Conservation (phyloP, 2,329 filamentous ascomycete species). For the Fusarium siculi region DNA sequence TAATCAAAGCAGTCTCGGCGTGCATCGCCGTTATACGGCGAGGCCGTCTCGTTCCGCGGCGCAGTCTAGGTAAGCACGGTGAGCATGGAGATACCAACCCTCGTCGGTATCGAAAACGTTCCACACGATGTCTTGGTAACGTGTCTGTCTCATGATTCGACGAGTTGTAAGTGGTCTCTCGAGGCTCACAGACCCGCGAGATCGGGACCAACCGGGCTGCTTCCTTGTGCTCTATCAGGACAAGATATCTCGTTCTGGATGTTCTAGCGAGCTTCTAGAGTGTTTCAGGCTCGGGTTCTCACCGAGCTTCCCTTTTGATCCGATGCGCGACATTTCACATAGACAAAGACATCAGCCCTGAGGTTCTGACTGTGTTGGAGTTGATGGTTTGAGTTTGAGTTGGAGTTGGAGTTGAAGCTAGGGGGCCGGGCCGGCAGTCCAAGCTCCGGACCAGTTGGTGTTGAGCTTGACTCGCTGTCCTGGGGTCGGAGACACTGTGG, state of each 20-base stretch:
- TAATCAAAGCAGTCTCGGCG: slow-evolving; percentile 11
- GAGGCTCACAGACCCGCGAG: slow-evolving; percentile 19
- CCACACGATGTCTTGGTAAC: slow-evolving; percentile 36
- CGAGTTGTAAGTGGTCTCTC: slow-evolving; percentile 13
- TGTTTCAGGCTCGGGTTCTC: slow-evolving; percentile 27
- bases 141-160: slow-evolving; percentile 38
- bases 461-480: slow-evolving; percentile 1
- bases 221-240: slow-evolving; percentile 10
- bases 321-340: not conserved
- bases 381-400: not conserved
- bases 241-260: not conserved
- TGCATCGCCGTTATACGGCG: slow-evolving; percentile 24
- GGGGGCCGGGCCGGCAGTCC: slow-evolving; percentile 38
- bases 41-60: slow-evolving; percentile 30
- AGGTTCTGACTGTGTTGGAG: not conserved
- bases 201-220: slow-evolving; percentile 41
- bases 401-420: slow-evolving; percentile 1
- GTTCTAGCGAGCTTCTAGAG: slow-evolving; percentile 32
- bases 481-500: slow-evolving; percentile 15
- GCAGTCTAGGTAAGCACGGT: slow-evolving; percentile 36
- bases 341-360: not conserved
- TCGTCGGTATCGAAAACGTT: slow-evolving; percentile 30
- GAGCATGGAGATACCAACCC: slow-evolving; percentile 14
- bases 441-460: slow-evolving; percentile 26
- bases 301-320: slow-evolving; percentile 18